Percentiles rank a stretch among this genome's conserved stretches.
These are phyloP conservation scores for Phialocephala subalpina DNA, from an alignment of 2,329 filamentous ascomycete species.

Conservation along the genomic window DNA sequence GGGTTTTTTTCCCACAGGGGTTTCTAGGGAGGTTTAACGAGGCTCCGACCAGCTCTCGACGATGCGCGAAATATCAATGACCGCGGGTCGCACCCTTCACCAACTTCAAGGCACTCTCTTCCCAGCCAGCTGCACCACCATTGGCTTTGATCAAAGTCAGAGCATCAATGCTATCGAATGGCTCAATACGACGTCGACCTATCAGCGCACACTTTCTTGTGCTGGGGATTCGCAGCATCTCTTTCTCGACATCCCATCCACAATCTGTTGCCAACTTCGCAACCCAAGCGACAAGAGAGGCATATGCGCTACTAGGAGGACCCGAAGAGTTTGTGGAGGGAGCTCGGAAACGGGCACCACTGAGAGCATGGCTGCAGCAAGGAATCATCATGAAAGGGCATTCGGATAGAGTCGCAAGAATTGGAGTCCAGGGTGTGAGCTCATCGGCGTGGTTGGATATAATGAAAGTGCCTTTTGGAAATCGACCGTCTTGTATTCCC, in stretches of 20 bases:
- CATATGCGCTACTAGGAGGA: slow-evolving; percentile 73
- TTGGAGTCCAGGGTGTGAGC: slow-evolving; percentile 93
- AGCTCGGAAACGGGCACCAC: slow-evolving; percentile 77
- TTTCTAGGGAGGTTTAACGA: no score
- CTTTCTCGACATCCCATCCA: slow-evolving; percentile 80
- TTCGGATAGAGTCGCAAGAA: slow-evolving; percentile 78
- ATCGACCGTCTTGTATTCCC: slow-evolving; percentile 67
- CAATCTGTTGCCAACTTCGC: slow-evolving; percentile 73
- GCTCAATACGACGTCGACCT: slow-evolving; percentile 58
- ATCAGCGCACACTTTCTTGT: slow-evolving; percentile 87
- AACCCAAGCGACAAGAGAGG: slow-evolving; percentile 83
- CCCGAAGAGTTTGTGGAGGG: slow-evolving; percentile 52
- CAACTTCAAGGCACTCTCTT: slow-evolving; percentile 67
- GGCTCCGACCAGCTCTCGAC: background rate
- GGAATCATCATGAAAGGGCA: slow-evolving; percentile 93
- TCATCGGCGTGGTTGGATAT: slow-evolving; percentile 98
- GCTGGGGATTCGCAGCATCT: slow-evolving; percentile 89
- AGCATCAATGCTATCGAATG: slow-evolving; percentile 49
- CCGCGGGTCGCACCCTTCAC: slow-evolving; percentile 55
- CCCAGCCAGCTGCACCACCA: slow-evolving; percentile 64
- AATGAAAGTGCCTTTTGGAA: slow-evolving; percentile 82
- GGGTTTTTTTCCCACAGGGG: no score
- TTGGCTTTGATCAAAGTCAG: slow-evolving; percentile 56
- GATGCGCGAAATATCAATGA: slow-evolving; percentile 32
- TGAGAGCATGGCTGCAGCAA: slow-evolving; percentile 90